Evolutionary conservation across 2,329 filamentous ascomycete species (phyloP), one percentile per base, ranked within the genome.

Genomic region (Periconia sp.): DNA sequence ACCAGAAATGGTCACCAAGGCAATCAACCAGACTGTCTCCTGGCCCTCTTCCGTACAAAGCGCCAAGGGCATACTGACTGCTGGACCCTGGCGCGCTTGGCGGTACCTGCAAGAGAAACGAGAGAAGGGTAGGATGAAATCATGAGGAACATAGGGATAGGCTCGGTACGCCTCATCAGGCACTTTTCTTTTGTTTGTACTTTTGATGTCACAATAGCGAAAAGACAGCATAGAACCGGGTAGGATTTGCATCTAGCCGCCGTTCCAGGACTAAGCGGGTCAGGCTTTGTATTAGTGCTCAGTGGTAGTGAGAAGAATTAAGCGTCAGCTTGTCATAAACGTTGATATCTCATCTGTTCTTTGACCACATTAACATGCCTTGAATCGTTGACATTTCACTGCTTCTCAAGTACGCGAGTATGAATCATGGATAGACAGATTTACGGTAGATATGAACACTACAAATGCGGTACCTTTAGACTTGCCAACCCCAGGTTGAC

Each of bases 11-110:
- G 83, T 97, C 13, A 81, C 85, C 23, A 78, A 79, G 25, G 87
- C 91, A 28, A 92, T 99, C 62, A 87, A 85, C 63, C 87, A 88
- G 65, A 97, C 95, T 0, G 89, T 97, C 58, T 82, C 84, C 42
- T 97, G 94, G 94, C 92, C 94, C 1, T 94, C 90, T 60, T 90
- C 89, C 2, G 85, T 85, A 4, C 92, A 99, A 71, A 94, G 85
- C 40, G 66, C 92, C 50, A 99, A 99, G 73, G 86, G 91, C 2
- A 68, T 88, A 1, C 69, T 96, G 31, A 97, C 91, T 2, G 85
- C 88, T 0, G 95, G 94, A 0, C 66, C 88, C 12, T 65, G 75
- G 5, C 82, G 85, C 59, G 86, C 86, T 5, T 80, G 81, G 75
- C 81, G 85, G 50, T 99, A 99, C 67, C 61, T 95, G 40, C 77